Percentiles rank a stretch among this genome's conserved stretches.
phyloP scores from a whole-genome alignment of 2,329 filamentous ascomycete species.

The Aspergillus ochraceus region DNA sequence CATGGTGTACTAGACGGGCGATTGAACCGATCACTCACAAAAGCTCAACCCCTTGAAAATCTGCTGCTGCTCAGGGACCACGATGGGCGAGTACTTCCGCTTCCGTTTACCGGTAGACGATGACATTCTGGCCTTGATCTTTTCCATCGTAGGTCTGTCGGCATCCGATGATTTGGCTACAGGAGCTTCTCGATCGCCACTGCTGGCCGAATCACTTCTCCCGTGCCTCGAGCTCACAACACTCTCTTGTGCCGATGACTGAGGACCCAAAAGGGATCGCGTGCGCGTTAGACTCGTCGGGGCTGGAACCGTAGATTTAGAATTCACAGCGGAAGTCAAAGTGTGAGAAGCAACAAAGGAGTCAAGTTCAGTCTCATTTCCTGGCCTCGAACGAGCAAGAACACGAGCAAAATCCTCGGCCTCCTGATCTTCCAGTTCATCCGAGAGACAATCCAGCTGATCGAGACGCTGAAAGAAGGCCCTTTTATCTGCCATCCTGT shows the following conservation, averaged over 20 bases:
- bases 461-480: constrained; percentile 40
- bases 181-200: neutral
- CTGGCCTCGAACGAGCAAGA: constrained; percentile 9
- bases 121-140: constrained; percentile 6
- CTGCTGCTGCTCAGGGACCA: constrained; percentile 54
- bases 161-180: constrained; percentile 13
- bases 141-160: constrained; percentile 15
- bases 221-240: neutral
- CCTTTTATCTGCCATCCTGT: constrained; percentile 20
- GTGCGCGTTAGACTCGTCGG: neutral
- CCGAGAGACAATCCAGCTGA: constrained; percentile 27
- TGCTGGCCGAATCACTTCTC: neutral
- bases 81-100: constrained; percentile 40
- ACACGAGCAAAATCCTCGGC: constrained; percentile 20
- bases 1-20: neutral
- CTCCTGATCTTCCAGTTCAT: constrained; percentile 26
- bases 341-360: neutral
- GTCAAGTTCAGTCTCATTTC: neutral
- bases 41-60: constrained; percentile 64
- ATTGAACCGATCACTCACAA: constrained; percentile 41
- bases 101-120: constrained; percentile 24
- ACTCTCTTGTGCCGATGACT: neutral
- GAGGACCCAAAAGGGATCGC: constrained; percentile 5
- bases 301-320: neutral
- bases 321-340: neutral